Evolutionary conservation across 2,329 filamentous ascomycete genomes (phyloP).

Genomic region (Aspergillus aculeatinus): DNA sequence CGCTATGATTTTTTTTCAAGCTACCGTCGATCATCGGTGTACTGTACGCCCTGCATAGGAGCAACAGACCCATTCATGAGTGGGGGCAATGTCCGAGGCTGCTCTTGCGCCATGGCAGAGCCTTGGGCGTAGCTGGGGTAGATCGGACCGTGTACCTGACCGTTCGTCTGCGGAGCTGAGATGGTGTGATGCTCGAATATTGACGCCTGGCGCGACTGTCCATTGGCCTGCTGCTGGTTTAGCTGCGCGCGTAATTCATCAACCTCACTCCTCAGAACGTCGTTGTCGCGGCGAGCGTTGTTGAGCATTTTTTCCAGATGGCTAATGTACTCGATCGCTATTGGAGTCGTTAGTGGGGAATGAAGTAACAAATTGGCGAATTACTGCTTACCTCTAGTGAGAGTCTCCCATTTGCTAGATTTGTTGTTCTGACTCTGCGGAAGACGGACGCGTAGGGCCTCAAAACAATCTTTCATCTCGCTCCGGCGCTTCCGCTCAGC

Average conservation of each 20-base stretch:
- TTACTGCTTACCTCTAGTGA: slow-evolving; percentile 44
- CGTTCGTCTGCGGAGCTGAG: slow-evolving; percentile 33
- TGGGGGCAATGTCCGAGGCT: slow-evolving; percentile 48
- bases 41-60: slow-evolving; percentile 53
- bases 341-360: slow-evolving; percentile 14
- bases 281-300: slow-evolving; percentile 40
- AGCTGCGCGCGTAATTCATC: slow-evolving; percentile 43
- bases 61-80: slow-evolving; percentile 46
- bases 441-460: slow-evolving; percentile 45
- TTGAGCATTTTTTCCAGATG: slow-evolving; percentile 44
- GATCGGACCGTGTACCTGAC: slow-evolving; percentile 31
- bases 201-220: slow-evolving; percentile 30
- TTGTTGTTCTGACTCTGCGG: slow-evolving; percentile 51
- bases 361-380: neutral
- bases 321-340: slow-evolving; percentile 51
- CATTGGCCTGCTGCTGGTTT: slow-evolving; percentile 36
- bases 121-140: slow-evolving; percentile 32
- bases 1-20: neutral
- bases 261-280: slow-evolving; percentile 35
- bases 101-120: slow-evolving; percentile 37
- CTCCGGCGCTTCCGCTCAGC: slow-evolving; percentile 53
- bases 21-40: slow-evolving; percentile 49
- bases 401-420: slow-evolving; percentile 54
- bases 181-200: slow-evolving; percentile 41
- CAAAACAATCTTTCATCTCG: slow-evolving; percentile 55